Evolutionary conservation across 2,329 filamentous ascomycete species (phyloP).

Genomic region (Aspergillus sp.): DNA sequence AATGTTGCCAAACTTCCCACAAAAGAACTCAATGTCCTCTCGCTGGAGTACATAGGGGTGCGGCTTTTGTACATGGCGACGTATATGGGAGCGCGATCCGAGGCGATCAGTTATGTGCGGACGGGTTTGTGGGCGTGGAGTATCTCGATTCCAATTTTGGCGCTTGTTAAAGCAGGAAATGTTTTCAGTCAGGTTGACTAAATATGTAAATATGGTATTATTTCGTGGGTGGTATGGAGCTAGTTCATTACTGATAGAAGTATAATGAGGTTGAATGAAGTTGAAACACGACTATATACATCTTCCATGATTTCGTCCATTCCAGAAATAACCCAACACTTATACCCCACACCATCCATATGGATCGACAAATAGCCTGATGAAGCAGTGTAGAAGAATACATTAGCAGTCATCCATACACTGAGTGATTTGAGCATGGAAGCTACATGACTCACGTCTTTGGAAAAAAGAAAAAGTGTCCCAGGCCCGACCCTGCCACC

Average conservation of each 20-base stretch:
- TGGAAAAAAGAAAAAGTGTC: neutral
- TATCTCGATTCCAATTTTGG: constrained; percentile 32
- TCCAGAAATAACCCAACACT: constrained; percentile 14
- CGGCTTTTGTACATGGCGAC: constrained; percentile 34
- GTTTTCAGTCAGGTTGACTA: no score
- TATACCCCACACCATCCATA: neutral
- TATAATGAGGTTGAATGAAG: no score
- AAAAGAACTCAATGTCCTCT: constrained; percentile 32
- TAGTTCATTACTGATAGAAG: no score
- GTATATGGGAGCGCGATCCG: constrained; percentile 34
- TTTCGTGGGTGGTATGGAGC: no score
- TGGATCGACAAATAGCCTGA: neutral
- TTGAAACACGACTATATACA: no score
- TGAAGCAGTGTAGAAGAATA: neutral
- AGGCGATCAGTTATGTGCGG: constrained; percentile 33
- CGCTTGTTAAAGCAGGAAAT: constrained; percentile 25
- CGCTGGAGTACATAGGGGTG: constrained; percentile 32
- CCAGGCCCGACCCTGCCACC: constrained; percentile 9
- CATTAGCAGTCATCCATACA: neutral
- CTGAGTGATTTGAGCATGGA: neutral
- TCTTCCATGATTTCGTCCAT: no score
- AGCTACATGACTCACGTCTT: neutral
- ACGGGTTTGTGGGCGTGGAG: constrained; percentile 35
- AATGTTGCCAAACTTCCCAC: constrained; percentile 12
- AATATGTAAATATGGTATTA: no score